Percentiles rank a stretch among this genome's conserved stretches.
Conservation (phyloP, 2,329 filamentous ascomycete species). For the Xylariaceae sp. region DNA sequence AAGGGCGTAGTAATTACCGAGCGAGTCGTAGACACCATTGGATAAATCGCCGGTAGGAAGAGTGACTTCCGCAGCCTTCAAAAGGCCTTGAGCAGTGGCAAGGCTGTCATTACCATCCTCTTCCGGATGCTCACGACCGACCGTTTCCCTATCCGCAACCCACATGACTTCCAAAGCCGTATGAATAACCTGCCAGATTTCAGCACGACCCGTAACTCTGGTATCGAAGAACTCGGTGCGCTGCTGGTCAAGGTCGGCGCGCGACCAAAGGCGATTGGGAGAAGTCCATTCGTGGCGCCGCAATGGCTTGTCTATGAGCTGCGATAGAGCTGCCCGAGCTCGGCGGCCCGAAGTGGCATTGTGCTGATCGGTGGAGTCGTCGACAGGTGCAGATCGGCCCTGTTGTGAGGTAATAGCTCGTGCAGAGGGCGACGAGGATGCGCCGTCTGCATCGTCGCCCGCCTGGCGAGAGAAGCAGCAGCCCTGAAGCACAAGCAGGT, state of each 20-base stretch:
- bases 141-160: conserved; percentile 39
- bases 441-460: conserved; percentile 45
- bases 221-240: conserved; percentile 87
- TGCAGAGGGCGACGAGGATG: conserved; percentile 44
- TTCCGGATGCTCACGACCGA: conserved; percentile 23
- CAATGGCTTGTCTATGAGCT: conserved; percentile 67
- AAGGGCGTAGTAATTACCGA: conserved; percentile 64
- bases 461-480: conserved; percentile 53
- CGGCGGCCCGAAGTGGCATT: conserved; percentile 23
- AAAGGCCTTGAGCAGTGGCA: conserved; percentile 70
- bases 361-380: conserved; percentile 23
- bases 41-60: conserved; percentile 67
- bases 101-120: conserved; percentile 39
- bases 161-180: conserved; percentile 65
- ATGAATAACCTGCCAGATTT: conserved; percentile 75
- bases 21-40: conserved; percentile 65
- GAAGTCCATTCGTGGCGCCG: conserved; percentile 61
- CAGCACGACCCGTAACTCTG: conserved; percentile 66
- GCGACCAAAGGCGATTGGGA: conserved; percentile 62
- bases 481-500: conserved; percentile 39
- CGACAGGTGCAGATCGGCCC: conserved; percentile 32
- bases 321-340: conserved; percentile 43
- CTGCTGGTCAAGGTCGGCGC: conserved; percentile 61
- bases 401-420: conserved; percentile 47
- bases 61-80: conserved; percentile 72